These are phyloP conservation scores for Bjerkandera adusta DNA, from an alignment of 1,284 basidiomycete genomes.

Conservation along the genomic window DNA sequence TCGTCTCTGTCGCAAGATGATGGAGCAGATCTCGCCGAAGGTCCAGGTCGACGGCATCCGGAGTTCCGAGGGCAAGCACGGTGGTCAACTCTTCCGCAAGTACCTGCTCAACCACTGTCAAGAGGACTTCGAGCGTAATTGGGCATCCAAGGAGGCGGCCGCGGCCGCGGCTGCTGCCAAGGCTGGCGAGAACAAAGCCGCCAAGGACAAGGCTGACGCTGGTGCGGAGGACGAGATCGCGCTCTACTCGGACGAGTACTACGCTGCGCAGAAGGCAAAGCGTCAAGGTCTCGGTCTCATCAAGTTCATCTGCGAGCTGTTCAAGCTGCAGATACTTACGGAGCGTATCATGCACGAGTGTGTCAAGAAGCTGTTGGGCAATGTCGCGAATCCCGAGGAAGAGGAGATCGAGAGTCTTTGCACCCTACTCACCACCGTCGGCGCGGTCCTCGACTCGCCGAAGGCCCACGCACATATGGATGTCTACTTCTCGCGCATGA, in stretches of 20 bases:
- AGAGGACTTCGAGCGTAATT: conserved; percentile 87
- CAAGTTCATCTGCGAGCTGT: conserved; percentile 97
- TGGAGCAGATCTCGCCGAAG: conserved; percentile 68
- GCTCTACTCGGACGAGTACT: conserved; percentile 95
- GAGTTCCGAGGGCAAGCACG: conserved; percentile 80
- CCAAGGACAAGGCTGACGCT: conserved; percentile 59
- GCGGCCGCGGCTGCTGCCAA: conserved; percentile 32
- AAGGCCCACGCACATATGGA: conserved; percentile 89
- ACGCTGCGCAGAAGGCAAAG: conserved; percentile 95
- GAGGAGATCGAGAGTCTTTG: conserved; percentile 97
- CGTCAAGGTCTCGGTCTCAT: conserved; percentile 95
- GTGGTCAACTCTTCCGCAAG: conserved; percentile 84
- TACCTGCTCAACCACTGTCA: conserved; percentile 70
- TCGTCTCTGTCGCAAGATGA: conserved; percentile 87
- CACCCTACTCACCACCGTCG: conserved; percentile 89
- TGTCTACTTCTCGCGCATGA: conserved; percentile 91
- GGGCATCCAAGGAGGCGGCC: conserved; percentile 70
- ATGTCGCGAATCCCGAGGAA: conserved; percentile 93
- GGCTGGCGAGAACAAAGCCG: conserved; percentile 52
- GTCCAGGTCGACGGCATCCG: conserved; percentile 86
- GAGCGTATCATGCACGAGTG: conserved; percentile 96
- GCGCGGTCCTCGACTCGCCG: conserved; percentile 72
- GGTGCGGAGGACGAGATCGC: conserved; percentile 55
- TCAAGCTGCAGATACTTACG: conserved; percentile 94
- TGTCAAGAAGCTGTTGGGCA: conserved; percentile 90